Base-by-base conservation (phyloP, 257 asterid species). In the Avicennia marina region DNA sequence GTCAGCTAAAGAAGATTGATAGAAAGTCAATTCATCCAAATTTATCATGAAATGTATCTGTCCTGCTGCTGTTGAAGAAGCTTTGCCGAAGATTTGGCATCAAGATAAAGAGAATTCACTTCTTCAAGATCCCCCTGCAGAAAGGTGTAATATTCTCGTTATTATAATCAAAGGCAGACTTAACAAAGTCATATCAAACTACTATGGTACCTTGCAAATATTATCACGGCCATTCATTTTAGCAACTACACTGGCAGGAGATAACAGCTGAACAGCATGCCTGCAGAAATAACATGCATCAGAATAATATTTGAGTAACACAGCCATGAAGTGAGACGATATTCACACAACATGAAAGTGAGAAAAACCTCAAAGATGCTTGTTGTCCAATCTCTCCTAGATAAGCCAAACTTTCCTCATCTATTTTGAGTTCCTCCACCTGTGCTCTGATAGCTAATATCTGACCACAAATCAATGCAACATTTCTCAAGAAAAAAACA, bases 1-100 rank as follows among this genome's bases (percentile, higher is more conserved):
- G 7, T 29, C 3, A 29, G 3, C 7, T 7, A 29, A 29, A 29
- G 33, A 29, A 2, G 33, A 29, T 29, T 29, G 33, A 29, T 7
- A 2, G 7, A 7, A 29, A 7, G 5, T 29, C 33, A 29, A 3
- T 29, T 3, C 7, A n/a, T n/a, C n/a, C n/a, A n/a, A 2, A 7
- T 29, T 29, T 7, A 29, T 73, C 61, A 87, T 1, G 95, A 83
- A 55, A 91, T 91, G 71, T 91, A 91, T 75, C 90, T 78, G 61
- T 89, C 96, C 62, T 91, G 96, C 64, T 91, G 95, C 85, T 85
- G 94, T 59, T 89, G 97, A 55, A 86, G 97, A 63, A 89, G 97
- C 72, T 65, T 78, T 4, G 89, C 97, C 2, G 95, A 89, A 41
- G 95, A 86, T 60, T 86, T 89, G 0, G 96, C 98, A 32, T 91